These are phyloP conservation scores for Amphibolis antarctica DNA, from an alignment of 106 monocot genomes.

Conservation along the genomic window DNA sequence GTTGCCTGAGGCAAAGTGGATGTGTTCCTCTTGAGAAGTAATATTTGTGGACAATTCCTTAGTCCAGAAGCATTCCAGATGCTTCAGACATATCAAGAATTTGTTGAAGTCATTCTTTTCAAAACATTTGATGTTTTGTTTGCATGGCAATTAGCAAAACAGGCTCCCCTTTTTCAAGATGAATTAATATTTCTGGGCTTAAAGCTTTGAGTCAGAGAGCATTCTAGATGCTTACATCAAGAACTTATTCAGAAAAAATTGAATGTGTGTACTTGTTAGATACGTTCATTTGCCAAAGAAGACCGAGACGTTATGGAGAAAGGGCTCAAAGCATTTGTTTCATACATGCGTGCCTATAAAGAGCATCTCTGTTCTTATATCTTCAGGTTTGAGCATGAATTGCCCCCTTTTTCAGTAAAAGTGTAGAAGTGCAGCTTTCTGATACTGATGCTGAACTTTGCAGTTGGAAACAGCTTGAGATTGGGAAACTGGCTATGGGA, in stretches of 20 bases:
- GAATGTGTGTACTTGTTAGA: conserved; percentile 22
- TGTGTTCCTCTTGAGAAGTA: too few relatives aligned
- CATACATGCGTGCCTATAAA: conserved; percentile 89
- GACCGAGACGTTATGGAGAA: conserved; percentile 95
- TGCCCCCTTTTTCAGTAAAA: neutral
- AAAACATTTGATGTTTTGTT: too few relatives aligned
- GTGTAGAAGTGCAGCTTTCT: neutral
- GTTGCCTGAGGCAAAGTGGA: too few relatives aligned
- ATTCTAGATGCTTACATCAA: neutral
- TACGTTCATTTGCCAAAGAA: conserved; percentile 64
- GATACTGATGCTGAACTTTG: neutral
- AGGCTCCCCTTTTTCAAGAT: too few relatives aligned
- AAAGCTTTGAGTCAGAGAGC: too few relatives aligned
- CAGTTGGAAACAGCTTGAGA: conserved; percentile 95
- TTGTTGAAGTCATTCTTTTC: too few relatives aligned
- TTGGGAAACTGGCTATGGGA: conserved; percentile 92
- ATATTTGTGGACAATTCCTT: too few relatives aligned
- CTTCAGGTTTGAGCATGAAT: conserved; percentile 42
- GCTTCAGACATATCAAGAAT: too few relatives aligned
- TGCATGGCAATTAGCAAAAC: too few relatives aligned
- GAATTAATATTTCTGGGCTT: too few relatives aligned
- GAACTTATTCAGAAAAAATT: neutral
- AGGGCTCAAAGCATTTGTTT: conserved; percentile 98
- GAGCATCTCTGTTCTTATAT: conserved; percentile 96
- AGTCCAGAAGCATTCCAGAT: too few relatives aligned